Conservation (phyloP, 495 filamentous ascomycete genomes). For the Gamarada debralockiae region DNA sequence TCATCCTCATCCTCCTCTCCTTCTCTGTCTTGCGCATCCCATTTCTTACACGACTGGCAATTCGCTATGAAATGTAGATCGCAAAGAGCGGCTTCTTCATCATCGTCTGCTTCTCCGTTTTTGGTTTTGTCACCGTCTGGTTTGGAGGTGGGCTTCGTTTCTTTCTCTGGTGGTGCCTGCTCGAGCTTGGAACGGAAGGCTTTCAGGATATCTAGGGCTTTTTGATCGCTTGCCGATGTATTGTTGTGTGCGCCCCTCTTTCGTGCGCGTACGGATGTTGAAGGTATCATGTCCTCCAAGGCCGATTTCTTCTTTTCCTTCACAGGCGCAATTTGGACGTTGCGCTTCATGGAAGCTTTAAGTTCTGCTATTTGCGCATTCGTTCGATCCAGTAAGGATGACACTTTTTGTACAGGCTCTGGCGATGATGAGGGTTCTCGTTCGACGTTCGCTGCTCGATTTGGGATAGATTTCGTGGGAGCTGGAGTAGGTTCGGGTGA, state of each 20-base stretch:
- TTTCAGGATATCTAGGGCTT: slow-evolving; percentile 62
- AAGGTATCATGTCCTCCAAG: slow-evolving; percentile 78
- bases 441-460: slow-evolving; percentile 17
- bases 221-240: slow-evolving; percentile 49
- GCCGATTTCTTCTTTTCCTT: slow-evolving; percentile 62
- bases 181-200: slow-evolving; percentile 79
- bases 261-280: slow-evolving; percentile 73
- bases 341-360: slow-evolving; percentile 90
- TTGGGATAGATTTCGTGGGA: slow-evolving; percentile 21
- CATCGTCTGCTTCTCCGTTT: slow-evolving; percentile 38
- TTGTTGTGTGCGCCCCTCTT: slow-evolving; percentile 58
- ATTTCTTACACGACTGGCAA: slow-evolving; percentile 84
- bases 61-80: slow-evolving; percentile 91
- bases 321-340: slow-evolving; percentile 52
- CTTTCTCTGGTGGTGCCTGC: slow-evolving; percentile 46
- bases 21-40: slow-evolving; percentile 57
- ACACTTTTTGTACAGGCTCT: slow-evolving; percentile 27
- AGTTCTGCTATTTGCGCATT: slow-evolving; percentile 90
- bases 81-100: slow-evolving; percentile 70
- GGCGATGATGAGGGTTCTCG: slow-evolving; percentile 27
- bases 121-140: slow-evolving; percentile 26
- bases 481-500: slow-evolving; percentile 23
- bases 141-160: slow-evolving; percentile 23
- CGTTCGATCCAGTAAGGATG: slow-evolving; percentile 67
- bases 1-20: slow-evolving; percentile 58